Evolutionary conservation across 2,329 filamentous ascomycete species (phyloP).

Genomic region (Microdochium trichocladiopsis): DNA sequence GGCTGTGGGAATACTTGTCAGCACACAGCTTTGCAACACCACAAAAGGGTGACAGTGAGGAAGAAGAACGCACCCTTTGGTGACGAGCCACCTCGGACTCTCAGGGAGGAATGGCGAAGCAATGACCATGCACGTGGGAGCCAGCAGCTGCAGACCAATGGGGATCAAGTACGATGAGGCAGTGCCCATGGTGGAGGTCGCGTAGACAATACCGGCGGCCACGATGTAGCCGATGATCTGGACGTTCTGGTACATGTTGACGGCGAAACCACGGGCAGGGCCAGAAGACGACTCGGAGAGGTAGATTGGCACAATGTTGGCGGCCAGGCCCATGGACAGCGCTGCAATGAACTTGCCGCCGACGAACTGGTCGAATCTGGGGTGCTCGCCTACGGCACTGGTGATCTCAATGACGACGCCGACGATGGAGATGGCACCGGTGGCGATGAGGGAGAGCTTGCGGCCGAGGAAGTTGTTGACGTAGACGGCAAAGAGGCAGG

Average conservation of each 20-base stretch:
- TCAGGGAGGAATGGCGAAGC: conserved; percentile 12
- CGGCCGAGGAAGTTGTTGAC: neutral
- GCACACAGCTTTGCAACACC: neutral
- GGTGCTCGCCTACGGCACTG: neutral
- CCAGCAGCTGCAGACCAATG: conserved; percentile 9
- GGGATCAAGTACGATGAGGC: conserved; percentile 11
- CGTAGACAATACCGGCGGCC: neutral
- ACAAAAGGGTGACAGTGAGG: neutral
- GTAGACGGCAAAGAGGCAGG: neutral
- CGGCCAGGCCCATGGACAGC: neutral
- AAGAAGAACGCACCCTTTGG: conserved; percentile 2
- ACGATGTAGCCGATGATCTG: neutral
- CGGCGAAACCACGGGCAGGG: neutral
- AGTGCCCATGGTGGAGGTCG: neutral
- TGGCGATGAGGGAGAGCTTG: neutral
- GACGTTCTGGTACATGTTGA: conserved; percentile 1
- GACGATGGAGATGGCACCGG: neutral
- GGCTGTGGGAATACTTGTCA: neutral
- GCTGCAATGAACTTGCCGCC: neutral
- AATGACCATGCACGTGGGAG: conserved; percentile 30
- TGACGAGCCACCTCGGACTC: conserved; percentile 9
- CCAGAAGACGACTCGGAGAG: neutral
- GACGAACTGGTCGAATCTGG: neutral
- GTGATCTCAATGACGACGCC: neutral
- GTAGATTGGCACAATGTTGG: neutral